Conservation (phyloP, 192 early-diverging fungal genomes). For the Radiomyces spectabilis region DNA sequence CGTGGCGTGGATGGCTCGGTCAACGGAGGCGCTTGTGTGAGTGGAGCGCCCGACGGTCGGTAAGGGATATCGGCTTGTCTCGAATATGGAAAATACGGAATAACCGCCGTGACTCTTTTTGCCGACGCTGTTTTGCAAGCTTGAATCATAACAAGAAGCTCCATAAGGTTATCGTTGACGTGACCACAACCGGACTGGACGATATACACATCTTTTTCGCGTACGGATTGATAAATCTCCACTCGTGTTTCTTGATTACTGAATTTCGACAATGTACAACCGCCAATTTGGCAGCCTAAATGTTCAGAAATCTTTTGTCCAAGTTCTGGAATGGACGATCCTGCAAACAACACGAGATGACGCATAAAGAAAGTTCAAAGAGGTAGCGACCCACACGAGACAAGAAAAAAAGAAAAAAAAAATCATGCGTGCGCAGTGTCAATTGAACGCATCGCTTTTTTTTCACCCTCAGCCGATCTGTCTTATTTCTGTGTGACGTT, state of each 20-base stretch:
- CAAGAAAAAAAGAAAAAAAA: not conserved
- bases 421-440: not conserved
- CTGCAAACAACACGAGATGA: slow-evolving; percentile 28
- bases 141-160: slow-evolving; percentile 93
- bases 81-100: slow-evolving; percentile 95
- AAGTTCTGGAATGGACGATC: slow-evolving; percentile 79
- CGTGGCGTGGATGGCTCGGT: slow-evolving; percentile 22
- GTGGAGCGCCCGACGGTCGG: slow-evolving; percentile 39
- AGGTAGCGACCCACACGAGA: too few species aligned
- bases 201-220: slow-evolving; percentile 91
- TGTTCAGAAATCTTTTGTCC: slow-evolving; percentile 73
- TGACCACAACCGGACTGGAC: slow-evolving; percentile 89
- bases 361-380: slow-evolving; percentile 3
- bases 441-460: too few species aligned
- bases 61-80: slow-evolving; percentile 70
- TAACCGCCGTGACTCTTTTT: slow-evolving; percentile 82
- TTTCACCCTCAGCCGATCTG: too few species aligned
- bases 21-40: slow-evolving; percentile 32
- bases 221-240: slow-evolving; percentile 82
- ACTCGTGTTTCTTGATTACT: slow-evolving; percentile 94
- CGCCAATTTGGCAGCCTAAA: slow-evolving; percentile 64
- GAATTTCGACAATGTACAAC: slow-evolving; percentile 77
- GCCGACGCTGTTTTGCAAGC: slow-evolving; percentile 95
- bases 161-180: slow-evolving; percentile 95
- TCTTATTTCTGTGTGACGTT: too few species aligned